Evolutionary conservation across 2,329 filamentous ascomycete species (phyloP), one percentile per base, ranked within the genome.

Genomic region (Sporothrix inflata): DNA sequence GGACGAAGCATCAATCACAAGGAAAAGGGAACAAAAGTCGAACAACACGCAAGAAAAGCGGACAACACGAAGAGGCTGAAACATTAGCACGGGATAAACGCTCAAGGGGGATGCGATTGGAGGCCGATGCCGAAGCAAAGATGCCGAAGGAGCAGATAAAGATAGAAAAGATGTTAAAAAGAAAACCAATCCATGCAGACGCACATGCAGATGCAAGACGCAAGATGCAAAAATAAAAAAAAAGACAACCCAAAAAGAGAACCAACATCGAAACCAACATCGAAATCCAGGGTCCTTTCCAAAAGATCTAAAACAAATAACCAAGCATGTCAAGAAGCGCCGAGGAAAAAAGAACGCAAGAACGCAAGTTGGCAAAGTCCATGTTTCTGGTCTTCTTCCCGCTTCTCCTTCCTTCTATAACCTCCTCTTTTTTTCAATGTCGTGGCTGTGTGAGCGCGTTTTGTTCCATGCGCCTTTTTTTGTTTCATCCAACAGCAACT

Each of bases 1-100:
- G 30, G 30, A 34, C 30, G 30, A 34, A 34, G 6, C 16, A 49
- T 6, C n/a, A 6, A 9, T 21, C 47, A 49, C 47, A 8, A 45
- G 38, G 12, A 21, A 57, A 14, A 19, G 53, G n/a, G 45, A 19
- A 27, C n/a, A n/a, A 27, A 42, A 49, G 3, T n/a, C 6, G 19
- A n/a, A 1, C 60, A 65, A 45, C 38, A 65, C n/a, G 53, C 53
- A 27, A 34, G 11, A 61, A 45, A 65, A 65, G 38, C 38, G 38
- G n/a, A 27, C 51, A 30, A 30, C 60, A 65, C 60, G 60, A 45
- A 42, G 38, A 65, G 60, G 38, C 60, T 65, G 60, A 45, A 65
- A 65, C 60, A 24, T 27, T 27, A 45, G 60, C 38, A 65, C 38
- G 30, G 38, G 38, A 40, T n/a, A 45, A 11, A 42, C 38, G 38